Percentiles rank a stretch among this genome's conserved stretches.
phyloP scores from a whole-genome alignment of 116 monocot species.

The Dioscorea cayenensis region DNA sequence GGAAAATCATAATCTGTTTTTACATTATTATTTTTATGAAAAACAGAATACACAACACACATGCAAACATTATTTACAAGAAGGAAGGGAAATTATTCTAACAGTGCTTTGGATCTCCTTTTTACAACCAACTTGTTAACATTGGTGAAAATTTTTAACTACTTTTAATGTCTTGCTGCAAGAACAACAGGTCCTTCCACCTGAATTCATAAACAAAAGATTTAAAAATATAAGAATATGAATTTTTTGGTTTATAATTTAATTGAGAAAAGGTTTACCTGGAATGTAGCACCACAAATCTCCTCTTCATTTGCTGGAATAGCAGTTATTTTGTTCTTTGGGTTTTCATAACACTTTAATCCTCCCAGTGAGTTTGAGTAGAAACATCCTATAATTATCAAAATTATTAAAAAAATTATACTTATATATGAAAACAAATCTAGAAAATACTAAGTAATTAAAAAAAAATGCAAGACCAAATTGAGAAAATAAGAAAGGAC shows the following conservation, averaged over 20 bases:
- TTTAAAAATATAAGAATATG: not conserved
- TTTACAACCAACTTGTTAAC: too few species aligned
- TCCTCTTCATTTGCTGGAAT: conserved; percentile 78
- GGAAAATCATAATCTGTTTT: too few species aligned
- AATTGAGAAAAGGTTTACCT: conserved; percentile 34
- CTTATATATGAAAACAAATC: not conserved
- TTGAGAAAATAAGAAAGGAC: too few species aligned
- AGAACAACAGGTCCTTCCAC: not conserved
- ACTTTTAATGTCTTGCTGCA: conserved; percentile 12
- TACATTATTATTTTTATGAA: too few species aligned
- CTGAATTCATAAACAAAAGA: not conserved
- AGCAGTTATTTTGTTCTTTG: conserved; percentile 71
- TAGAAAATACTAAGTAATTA: too few species aligned
- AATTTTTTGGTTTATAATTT: not conserved
- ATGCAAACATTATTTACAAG: too few species aligned
- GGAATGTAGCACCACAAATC: conserved; percentile 70
- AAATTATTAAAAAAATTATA: not conserved
- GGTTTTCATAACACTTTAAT: conserved; percentile 64
- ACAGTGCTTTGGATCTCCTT: too few species aligned
- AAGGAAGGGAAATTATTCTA: too few species aligned
- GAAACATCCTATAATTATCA: conserved; percentile 48
- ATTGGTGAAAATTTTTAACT: too few species aligned
- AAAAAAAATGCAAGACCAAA: too few species aligned
- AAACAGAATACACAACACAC: too few species aligned
- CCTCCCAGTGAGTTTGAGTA: conserved; percentile 49